These are phyloP conservation scores for Pisolithus thermaeus DNA, from an alignment of 1,284 basidiomycete species.

Conservation along the genomic window DNA sequence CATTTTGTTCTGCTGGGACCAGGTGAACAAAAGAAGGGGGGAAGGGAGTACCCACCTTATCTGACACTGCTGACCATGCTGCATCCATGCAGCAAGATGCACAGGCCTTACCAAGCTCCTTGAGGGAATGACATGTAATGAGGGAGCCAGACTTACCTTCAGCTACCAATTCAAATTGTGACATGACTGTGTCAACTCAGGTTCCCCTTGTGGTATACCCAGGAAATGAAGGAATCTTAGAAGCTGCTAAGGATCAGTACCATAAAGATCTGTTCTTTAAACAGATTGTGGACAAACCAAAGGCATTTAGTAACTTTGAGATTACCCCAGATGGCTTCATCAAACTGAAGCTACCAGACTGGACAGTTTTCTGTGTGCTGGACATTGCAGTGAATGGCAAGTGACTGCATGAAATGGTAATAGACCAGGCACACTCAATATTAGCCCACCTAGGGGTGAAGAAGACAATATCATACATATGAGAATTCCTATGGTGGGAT, in stretches of 20 bases:
- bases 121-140: too few relatives aligned
- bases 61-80: neutral
- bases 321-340: neutral
- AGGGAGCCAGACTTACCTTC: too few relatives aligned
- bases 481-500: slow-evolving; percentile 3
- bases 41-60: neutral
- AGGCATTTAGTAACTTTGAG: neutral
- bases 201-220: neutral
- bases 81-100: too few relatives aligned
- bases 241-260: slow-evolving; percentile 4
- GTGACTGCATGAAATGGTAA: neutral
- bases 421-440: neutral
- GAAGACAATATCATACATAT: neutral
- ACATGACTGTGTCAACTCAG: too few relatives aligned
- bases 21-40: slow-evolving; percentile 5
- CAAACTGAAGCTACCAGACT: neutral
- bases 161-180: too few relatives aligned
- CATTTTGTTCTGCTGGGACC: slow-evolving; percentile 1
- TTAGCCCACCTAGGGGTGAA: neutral
- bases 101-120: too few relatives aligned
- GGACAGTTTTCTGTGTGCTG: neutral
- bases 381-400: neutral
- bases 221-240: neutral
- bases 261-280: too few relatives aligned
- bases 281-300: neutral